These are phyloP conservation scores for Geranium brycei DNA, from an alignment of 345 rosid species.

Conservation along the genomic window DNA sequence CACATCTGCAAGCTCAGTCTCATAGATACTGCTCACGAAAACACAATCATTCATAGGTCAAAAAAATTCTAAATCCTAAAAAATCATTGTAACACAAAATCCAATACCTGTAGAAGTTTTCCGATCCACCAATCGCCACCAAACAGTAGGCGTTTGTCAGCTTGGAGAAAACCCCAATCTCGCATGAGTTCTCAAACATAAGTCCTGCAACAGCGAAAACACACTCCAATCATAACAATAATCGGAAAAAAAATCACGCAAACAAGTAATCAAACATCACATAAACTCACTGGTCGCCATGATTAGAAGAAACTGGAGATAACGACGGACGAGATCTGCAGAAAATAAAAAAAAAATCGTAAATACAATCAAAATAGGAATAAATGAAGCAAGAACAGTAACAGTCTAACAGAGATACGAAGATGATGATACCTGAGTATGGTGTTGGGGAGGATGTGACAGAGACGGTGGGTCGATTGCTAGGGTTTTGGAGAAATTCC, in stretches of 20 bases:
- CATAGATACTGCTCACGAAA: constrained; percentile 39
- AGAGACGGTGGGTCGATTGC: too few species aligned
- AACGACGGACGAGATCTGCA: not conserved
- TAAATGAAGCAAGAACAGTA: too few species aligned
- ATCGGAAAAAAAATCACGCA: too few species aligned
- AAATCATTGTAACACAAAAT: not conserved
- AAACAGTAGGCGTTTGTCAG: constrained; percentile 81
- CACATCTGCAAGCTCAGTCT: constrained; percentile 69
- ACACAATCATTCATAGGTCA: not conserved
- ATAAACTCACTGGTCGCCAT: not conserved
- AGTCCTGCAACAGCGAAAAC: constrained; percentile 33
- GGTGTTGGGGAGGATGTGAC: too few species aligned
- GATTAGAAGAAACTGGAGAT: not conserved
- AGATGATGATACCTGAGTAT: too few species aligned
- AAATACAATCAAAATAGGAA: too few species aligned
- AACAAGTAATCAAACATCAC: not conserved
- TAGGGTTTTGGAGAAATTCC: too few species aligned
- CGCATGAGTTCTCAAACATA: constrained; percentile 76
- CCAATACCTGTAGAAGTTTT: constrained; percentile 64
- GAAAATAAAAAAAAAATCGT: not conserved
- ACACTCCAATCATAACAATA: not conserved
- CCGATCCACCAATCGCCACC: constrained; percentile 80
- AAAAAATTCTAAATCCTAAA: not conserved
- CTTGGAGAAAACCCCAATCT: constrained; percentile 77
- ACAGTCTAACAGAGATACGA: too few species aligned